phyloP scores from a whole-genome alignment of 164 flowering plant genomes.

The Santalum album region DNA sequence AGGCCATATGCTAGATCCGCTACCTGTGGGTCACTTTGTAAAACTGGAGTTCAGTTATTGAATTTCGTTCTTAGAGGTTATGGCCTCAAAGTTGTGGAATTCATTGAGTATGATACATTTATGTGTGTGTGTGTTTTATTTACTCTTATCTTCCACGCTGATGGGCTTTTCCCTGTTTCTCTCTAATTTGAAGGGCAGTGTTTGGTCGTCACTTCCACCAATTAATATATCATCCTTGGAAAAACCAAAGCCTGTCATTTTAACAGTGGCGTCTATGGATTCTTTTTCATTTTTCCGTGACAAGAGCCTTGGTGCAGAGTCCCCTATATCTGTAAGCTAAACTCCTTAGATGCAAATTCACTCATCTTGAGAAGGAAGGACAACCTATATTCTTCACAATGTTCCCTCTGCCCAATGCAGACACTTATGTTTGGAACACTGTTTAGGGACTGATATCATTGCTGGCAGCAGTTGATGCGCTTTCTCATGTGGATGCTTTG shows the following conservation, averaged over 20 bases:
- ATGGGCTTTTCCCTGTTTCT: slow-evolving; percentile 13
- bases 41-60: too few relatives aligned
- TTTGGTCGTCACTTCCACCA: slow-evolving; percentile 92
- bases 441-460: slow-evolving; percentile 78
- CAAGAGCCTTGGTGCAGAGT: slow-evolving; percentile 86
- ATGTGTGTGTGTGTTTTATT: too few relatives aligned
- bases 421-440: slow-evolving; percentile 9
- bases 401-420: background rate
- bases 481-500: slow-evolving; percentile 56
- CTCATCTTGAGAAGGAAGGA: background rate
- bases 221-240: slow-evolving; percentile 42
- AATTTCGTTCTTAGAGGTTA: too few relatives aligned
- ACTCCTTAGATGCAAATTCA: slow-evolving; percentile 1
- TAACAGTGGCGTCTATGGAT: slow-evolving; percentile 73
- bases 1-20: too few relatives aligned
- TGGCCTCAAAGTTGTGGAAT: too few relatives aligned
- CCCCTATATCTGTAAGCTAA: slow-evolving; percentile 78
- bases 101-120: too few relatives aligned
- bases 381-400: background rate
- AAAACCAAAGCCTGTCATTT: slow-evolving; percentile 46
- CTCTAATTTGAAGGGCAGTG: slow-evolving; percentile 83
- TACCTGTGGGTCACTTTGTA: too few relatives aligned
- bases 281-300: slow-evolving; percentile 95
- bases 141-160: too few relatives aligned
- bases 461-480: slow-evolving; percentile 95